Evolutionary conservation across 129 eudicot species (phyloP).

Genomic region (Flaveria brownii): DNA sequence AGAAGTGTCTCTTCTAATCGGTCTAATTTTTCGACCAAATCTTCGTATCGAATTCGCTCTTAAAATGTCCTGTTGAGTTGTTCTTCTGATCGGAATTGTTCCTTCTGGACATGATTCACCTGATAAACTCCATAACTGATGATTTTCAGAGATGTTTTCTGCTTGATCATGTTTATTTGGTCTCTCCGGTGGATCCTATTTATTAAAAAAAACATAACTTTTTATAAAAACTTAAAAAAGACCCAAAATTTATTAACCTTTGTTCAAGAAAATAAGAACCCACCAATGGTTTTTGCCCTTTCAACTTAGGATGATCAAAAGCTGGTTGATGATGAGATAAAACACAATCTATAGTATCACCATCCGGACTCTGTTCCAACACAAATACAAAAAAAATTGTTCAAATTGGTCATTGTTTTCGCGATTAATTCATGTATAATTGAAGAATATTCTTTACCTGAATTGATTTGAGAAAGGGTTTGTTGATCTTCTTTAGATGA

Average conservation of each 20-base stretch:
- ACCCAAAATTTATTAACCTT: neutral
- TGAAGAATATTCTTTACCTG: slow-evolving; percentile 39
- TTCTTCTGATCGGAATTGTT: slow-evolving; percentile 87
- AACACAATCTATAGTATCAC: slow-evolving; percentile 90
- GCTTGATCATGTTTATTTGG: slow-evolving; percentile 52
- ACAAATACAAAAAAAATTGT: slow-evolving; percentile 13
- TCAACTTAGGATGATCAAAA: slow-evolving; percentile 85
- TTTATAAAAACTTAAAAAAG: neutral
- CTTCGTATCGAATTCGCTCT: slow-evolving; percentile 59
- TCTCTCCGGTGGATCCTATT: slow-evolving; percentile 83
- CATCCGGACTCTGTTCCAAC: slow-evolving; percentile 78
- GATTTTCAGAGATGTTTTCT: slow-evolving; percentile 38
- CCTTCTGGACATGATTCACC: slow-evolving; percentile 89
- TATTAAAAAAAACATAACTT: slow-evolving; percentile 10
- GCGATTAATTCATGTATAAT: neutral
- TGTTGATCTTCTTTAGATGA: slow-evolving; percentile 75
- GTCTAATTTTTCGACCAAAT: slow-evolving; percentile 72
- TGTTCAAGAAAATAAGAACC: neutral
- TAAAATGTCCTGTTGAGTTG: slow-evolving; percentile 66
- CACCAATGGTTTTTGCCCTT: slow-evolving; percentile 85
- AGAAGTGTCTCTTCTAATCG: slow-evolving; percentile 68
- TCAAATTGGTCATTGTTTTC: neutral
- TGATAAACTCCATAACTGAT: slow-evolving; percentile 74
- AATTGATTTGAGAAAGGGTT: slow-evolving; percentile 75
- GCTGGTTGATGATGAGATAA: slow-evolving; percentile 81